Conservation (phyloP, 345 rosid species). For the Moricandia moricandioides region DNA sequence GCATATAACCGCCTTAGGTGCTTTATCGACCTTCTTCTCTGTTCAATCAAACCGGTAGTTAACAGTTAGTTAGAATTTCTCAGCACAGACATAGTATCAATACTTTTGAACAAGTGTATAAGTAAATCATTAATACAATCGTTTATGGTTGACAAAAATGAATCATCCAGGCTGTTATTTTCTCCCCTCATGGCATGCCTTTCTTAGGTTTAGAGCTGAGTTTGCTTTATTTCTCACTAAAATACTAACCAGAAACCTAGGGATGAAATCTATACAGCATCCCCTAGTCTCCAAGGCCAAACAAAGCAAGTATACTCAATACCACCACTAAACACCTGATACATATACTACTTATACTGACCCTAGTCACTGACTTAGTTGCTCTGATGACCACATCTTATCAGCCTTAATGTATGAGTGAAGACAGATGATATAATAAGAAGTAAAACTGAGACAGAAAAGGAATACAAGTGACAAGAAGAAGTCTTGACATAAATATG, state of each 20-base stretch:
- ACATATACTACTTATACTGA: background rate
- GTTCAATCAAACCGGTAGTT: constrained; percentile 36
- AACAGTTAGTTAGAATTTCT: background rate
- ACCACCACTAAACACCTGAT: constrained; percentile 14
- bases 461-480: background rate
- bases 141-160: background rate
- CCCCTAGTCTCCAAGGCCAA: background rate
- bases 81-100: background rate
- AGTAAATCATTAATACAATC: background rate
- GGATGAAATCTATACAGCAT: background rate
- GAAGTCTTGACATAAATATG: background rate
- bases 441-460: background rate
- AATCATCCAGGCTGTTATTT: background rate
- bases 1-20: constrained; percentile 71
- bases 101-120: background rate
- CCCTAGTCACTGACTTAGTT: constrained; percentile 16
- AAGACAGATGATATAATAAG: background rate
- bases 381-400: background rate
- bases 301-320: background rate
- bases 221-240: too few species aligned
- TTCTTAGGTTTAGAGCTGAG: too few species aligned
- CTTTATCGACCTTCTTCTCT: constrained; percentile 82
- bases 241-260: too few species aligned
- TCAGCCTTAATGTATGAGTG: background rate
- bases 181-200: background rate